Evolutionary conservation across 2,329 filamentous ascomycete genomes (phyloP), one percentile per base, ranked within the genome.

Genomic region (Phyllosticta ampelicida): DNA sequence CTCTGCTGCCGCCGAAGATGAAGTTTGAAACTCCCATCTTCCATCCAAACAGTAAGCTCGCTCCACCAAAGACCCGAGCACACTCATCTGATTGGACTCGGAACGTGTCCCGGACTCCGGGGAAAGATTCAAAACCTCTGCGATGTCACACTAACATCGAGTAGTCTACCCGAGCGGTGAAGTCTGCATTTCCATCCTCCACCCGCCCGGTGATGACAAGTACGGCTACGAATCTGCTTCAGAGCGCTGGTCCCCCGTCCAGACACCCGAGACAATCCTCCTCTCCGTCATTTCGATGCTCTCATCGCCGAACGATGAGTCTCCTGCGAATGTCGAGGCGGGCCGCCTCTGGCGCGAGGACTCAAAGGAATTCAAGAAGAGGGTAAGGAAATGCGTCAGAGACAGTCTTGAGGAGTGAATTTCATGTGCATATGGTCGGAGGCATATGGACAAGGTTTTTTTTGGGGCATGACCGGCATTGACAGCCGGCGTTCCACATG

Each of bases 271-370:
- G 76, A 97, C 96, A 79, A 97, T 97, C 65, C 79, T 97, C 65
- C 90, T 97, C 60, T 90, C 86, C 53, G 92, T 97, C 61, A 97
- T 97, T 87, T 96, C 90, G 74, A 97, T 97, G 91, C 82, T 97
- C 51, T 91, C 91, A 0, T 91, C 96, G 75, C 91, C 92, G 61
- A 97, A 97, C 73, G 92, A 97, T 70, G 92, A 97, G 80, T 94
- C 87, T 63, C 92, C 92, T 0, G 92, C 92, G 60, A 97, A 97
- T 69, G 88, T 97, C 49, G 92, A 97, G 76, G 92, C 92, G 0
- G 92, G 91, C 60, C 90, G 94, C 77, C 89, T 96, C 87, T 97
- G 92, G 91, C 82, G 92, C 62, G 91, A 96, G 67, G 79, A 86
- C 62, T 82, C 90, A 63, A 69, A 76, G 19, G 89, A 95, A 70